Evolutionary conservation across 169 alveolate genomes (phyloP).

Genomic region (Eimeria acervulina): DNA sequence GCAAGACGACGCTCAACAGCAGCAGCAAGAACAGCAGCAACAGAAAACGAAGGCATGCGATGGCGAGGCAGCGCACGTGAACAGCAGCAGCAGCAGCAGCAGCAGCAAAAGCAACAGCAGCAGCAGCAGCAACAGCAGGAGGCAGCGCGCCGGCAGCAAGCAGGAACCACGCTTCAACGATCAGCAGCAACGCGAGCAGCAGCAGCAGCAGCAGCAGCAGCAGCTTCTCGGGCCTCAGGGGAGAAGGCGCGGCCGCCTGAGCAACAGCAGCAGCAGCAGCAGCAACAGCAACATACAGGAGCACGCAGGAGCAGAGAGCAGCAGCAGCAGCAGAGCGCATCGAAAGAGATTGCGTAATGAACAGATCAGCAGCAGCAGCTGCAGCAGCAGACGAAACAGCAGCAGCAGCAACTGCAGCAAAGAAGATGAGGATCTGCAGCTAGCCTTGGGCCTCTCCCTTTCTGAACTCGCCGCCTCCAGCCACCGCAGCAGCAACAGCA

Average conservation of each 20-base stretch:
- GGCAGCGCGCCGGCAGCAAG: not conserved
- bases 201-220: conserved; percentile 48
- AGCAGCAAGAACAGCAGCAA: not conserved
- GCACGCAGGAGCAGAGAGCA: too few relatives aligned
- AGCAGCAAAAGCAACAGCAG: too few relatives aligned
- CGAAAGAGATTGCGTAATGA: not conserved
- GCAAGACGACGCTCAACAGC: too few relatives aligned
- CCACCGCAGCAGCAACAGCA: not conserved
- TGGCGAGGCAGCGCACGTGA: too few relatives aligned
- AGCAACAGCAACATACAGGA: too few relatives aligned
- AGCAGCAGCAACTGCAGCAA: conserved; percentile 51
- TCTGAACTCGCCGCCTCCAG: not conserved
- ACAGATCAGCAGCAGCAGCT: conserved; percentile 31
- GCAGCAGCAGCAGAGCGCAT: too few relatives aligned
- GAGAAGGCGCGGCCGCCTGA: not conserved
- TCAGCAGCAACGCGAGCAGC: not conserved
- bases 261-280: too few relatives aligned
- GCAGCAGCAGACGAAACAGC: conserved; percentile 25
- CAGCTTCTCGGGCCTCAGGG: not conserved
- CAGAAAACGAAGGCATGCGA: too few relatives aligned
- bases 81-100: not conserved
- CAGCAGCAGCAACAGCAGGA: too few relatives aligned
- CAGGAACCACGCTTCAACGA: not conserved
- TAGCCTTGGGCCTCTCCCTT: conserved; percentile 10
- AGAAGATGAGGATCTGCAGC: conserved; percentile 38